Base-by-base conservation (phyloP, 2,329 filamentous ascomycete genomes). In the Colletotrichum somersetense region DNA sequence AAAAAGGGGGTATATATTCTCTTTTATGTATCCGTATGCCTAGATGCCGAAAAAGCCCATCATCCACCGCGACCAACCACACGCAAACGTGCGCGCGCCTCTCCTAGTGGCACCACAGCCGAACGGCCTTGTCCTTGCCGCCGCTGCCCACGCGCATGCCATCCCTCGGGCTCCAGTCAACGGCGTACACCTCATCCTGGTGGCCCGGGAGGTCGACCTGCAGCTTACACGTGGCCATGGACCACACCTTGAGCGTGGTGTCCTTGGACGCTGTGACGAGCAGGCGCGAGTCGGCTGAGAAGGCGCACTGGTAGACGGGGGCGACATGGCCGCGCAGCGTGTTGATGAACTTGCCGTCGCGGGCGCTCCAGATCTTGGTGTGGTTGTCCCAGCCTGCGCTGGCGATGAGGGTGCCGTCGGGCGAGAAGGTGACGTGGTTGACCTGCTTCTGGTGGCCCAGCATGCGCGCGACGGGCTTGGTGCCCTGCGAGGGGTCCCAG, bases 381-480 rank as follows among this genome's bases (percentile, higher is more conserved):
- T 96, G 93, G 80, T 98, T 99, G 81, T 99, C 96, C 84, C 96
- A 99, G 5, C 92, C 92, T 11, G 93, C 91, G 48, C 93, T 97
- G 11, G 96, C 96, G 77, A 99, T 95, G 71, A 96, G 88, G 11
- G 89, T 87, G 44, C 95, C 96, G 78, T 98, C 95, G 0, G 96
- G 95, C 0, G 94, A 97, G 82, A 98, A 98, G 0, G 92, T 93
- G 59, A 98, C 95, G 79, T 98, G 93, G 81, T 98, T 98, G 76
- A 98, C 95, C 79, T 96, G 93, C 83, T 98, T 98, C 80, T 98
- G 94, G 78, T 99, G 96, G 2, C 96, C 96, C n/a, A 94, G 83
- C 83, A 98, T 89, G 44, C 95, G 88, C n/a, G 93, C 92, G 4
- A 98, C 85, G 0, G 96, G 95, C 80, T 98, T 98, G 10, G 87